These are phyloP conservation scores for Skeletonema menzelii DNA, from an alignment of 108 stramenopile species.

Conservation along the genomic window DNA sequence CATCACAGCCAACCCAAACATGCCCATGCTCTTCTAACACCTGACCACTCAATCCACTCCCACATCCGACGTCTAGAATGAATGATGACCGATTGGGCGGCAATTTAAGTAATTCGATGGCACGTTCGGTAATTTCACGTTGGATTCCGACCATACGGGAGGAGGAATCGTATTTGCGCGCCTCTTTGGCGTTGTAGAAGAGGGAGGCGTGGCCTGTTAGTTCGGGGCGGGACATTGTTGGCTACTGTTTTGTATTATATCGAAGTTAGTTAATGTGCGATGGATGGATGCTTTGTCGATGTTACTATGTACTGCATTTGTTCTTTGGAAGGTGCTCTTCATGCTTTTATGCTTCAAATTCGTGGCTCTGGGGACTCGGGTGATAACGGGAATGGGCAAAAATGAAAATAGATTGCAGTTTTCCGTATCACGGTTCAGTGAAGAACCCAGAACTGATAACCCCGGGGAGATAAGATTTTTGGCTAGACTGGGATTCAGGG, in stretches of 20 bases:
- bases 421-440: too few species aligned
- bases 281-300: too few species aligned
- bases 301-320: background rate
- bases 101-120: slow-evolving; percentile 92
- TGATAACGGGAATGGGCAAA: background rate
- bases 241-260: background rate
- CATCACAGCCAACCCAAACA: slow-evolving; percentile 96
- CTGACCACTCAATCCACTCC: slow-evolving; percentile 95
- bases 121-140: slow-evolving; percentile 95
- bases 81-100: slow-evolving; percentile 55
- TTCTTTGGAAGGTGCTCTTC: too few species aligned
- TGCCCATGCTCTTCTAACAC: slow-evolving; percentile 94
- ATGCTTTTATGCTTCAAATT: too few species aligned
- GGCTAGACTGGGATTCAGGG: too few species aligned
- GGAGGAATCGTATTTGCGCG: slow-evolving; percentile 93
- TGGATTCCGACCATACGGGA: slow-evolving; percentile 97
- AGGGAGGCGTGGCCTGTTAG: slow-evolving; percentile 84
- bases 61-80: slow-evolving; percentile 96
- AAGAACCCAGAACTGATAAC: too few species aligned
- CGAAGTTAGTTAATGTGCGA: too few species aligned
- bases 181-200: slow-evolving; percentile 94
- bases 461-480: too few species aligned
- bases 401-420: too few species aligned
- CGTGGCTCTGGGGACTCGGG: background rate
- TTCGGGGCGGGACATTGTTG: slow-evolving; percentile 89